These are phyloP conservation scores for Umbelopsis vinacea DNA, from an alignment of 192 early-diverging fungal species.

Conservation along the genomic window DNA sequence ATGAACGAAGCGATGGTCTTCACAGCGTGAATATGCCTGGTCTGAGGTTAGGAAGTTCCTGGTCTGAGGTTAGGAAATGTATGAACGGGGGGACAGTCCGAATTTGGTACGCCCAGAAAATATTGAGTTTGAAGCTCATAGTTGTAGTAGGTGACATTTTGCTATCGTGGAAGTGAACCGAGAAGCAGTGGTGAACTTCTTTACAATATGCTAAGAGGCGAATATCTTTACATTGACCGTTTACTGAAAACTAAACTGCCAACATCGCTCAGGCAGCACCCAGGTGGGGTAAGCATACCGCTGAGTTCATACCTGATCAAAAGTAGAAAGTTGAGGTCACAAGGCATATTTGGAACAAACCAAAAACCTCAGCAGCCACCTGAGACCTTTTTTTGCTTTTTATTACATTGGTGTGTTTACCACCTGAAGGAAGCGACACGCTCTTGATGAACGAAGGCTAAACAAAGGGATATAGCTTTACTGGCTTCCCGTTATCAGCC, in stretches of 20 bases:
- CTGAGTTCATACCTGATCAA: constrained; percentile 4
- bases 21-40: constrained; percentile 10
- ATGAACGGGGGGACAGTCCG: constrained; percentile 24
- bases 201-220: neutral
- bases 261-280: neutral
- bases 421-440: no score
- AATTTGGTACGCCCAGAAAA: constrained; percentile 25
- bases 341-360: constrained; percentile 1
- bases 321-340: constrained; percentile 7
- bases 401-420: no score
- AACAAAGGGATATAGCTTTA: no score
- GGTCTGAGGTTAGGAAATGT: constrained; percentile 25
- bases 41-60: constrained; percentile 22
- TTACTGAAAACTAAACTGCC: constrained; percentile 18
- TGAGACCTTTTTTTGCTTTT: no score
- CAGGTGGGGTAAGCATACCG: constrained; percentile 17
- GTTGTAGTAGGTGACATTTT: neutral
- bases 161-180: neutral
- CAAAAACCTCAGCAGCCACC: no score
- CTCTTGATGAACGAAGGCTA: no score
- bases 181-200: neutral
- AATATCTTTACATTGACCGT: constrained; percentile 13
- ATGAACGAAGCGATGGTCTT: constrained; percentile 8
- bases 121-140: constrained; percentile 9
- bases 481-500: no score